Evolutionary conservation across 2,329 filamentous ascomycete species (phyloP), one percentile per base, ranked within the genome.

Genomic region (Corinectria fuckeliana): DNA sequence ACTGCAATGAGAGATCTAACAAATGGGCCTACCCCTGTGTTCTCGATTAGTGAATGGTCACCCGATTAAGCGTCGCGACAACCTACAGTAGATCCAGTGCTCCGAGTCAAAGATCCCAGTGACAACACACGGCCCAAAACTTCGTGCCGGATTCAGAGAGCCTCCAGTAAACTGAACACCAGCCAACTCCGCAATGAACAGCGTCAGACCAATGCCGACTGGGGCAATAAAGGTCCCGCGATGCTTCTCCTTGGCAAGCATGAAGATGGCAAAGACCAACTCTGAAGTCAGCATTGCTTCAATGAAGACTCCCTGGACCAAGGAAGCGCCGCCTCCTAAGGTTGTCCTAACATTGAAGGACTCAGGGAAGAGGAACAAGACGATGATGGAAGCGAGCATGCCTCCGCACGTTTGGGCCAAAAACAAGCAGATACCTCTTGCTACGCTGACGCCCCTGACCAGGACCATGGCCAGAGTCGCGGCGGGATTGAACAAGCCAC

Each of bases 201-300:
- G 69, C 13, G 78, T 75, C 56, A 82, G 67, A 2, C 79, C 79
- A 42, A 83, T 82, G 4, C 80, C 80, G 1, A 82, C 71, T 0
- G 80, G 81, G 13, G 80, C 81, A 14, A 82, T 74, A 52, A 81
- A 81, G 1, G 80, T 82, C 0, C 74, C 80, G 4, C 74, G 72
- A 54, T 82, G 80, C 65, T 82, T 81, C 69, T 82, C 80, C 23
- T 79, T 79, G 20, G 81, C 80, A n/a, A 82, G 74, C 80, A 82
- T 82, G 61, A 82, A 80, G 52, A 82, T 80, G 10, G 79, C 78
- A 56, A 82, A 81, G 13, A 81, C 74, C 23, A 83, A 63, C 61
- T 82, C 77, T 10, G 79, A 77, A 3, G 81, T 82, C 14, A 82
- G 70, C 26, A 83, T 72, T 63, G 80, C 80, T 62, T 83, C 81